Conservation (phyloP, 2,329 filamentous ascomycete genomes). For the Diplodia mutila region DNA sequence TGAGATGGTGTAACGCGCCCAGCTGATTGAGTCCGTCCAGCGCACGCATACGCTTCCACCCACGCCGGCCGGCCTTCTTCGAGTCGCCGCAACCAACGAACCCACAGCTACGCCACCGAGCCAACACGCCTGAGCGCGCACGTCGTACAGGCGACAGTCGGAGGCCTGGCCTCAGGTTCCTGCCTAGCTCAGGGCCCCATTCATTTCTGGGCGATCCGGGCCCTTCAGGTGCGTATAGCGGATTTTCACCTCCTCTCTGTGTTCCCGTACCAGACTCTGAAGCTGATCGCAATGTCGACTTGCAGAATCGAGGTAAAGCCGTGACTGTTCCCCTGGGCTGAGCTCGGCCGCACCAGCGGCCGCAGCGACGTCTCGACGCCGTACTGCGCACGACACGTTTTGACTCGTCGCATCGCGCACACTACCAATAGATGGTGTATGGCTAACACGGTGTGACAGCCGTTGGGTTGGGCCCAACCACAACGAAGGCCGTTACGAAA, state of each 20-base stretch:
- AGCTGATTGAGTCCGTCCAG: constrained; percentile 25
- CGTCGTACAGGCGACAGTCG: constrained; percentile 21
- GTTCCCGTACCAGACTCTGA: constrained; percentile 16
- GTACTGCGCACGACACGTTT: constrained; percentile 10
- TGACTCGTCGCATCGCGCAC: constrained; percentile 22
- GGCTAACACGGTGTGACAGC: constrained; percentile 26
- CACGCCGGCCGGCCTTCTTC: constrained; percentile 24
- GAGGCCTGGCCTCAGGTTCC: constrained; percentile 22
- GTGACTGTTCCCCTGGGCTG: neutral
- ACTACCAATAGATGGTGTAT: constrained; percentile 17
- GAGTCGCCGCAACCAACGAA: constrained; percentile 24
- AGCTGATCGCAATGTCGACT: constrained; percentile 25
- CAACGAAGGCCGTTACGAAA: constrained; percentile 38
- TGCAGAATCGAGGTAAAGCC: constrained; percentile 26
- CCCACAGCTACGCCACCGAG: constrained; percentile 24
- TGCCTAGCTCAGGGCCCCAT: constrained; percentile 24
- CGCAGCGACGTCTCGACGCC: constrained; percentile 5
- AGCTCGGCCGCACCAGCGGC: constrained; percentile 5
- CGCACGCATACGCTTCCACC: constrained; percentile 25
- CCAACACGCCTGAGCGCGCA: constrained; percentile 20
- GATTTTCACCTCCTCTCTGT: constrained; percentile 7
- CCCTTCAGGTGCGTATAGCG: constrained; percentile 26
- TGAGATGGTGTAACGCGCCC: constrained; percentile 25
- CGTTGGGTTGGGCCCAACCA: constrained; percentile 29
- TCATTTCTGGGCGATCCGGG: constrained; percentile 23